A percentile compares a stretch with the other conserved stretches of the same genome.
Evolutionary conservation across 1,139 yeast species (phyloP).

Genomic region (Kodamaea sp.): DNA sequence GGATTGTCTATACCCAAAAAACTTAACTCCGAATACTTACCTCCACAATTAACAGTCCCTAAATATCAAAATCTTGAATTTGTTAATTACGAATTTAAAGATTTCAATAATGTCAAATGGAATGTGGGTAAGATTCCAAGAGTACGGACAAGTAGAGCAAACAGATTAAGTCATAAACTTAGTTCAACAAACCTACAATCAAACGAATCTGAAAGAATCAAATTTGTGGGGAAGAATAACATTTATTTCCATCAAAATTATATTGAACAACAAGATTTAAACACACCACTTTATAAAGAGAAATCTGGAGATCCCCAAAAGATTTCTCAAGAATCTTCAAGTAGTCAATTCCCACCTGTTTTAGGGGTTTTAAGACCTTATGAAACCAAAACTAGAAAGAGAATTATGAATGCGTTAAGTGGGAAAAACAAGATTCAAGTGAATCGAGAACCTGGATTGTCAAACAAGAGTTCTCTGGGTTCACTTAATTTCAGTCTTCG

Average conservation of each 20-base stretch:
- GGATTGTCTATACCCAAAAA: conserved; percentile 28
- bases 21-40: conserved; percentile 23
- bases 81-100: conserved; percentile 32
- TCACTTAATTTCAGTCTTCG: neutral
- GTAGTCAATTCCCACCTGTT: conserved; percentile 35
- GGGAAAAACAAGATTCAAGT: conserved; percentile 11
- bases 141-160: conserved; percentile 18
- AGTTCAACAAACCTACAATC: conserved; percentile 5
- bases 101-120: conserved; percentile 31
- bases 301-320: conserved; percentile 23
- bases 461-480: conserved; percentile 1
- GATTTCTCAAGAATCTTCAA: conserved; percentile 24
- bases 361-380: conserved; percentile 53
- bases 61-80: conserved; percentile 9
- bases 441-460: conserved; percentile 4
- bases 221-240: conserved; percentile 18
- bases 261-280: conserved; percentile 15
- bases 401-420: conserved; percentile 27
- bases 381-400: conserved; percentile 42
- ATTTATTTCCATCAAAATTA: conserved; percentile 23
- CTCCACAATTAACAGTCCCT: conserved; percentile 10
- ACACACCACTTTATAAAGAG: conserved; percentile 18
- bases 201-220: conserved; percentile 8
- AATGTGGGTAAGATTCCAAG: conserved; percentile 47
- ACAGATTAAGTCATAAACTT: conserved; percentile 9